These are phyloP conservation scores for Podospora tetraspora DNA, from an alignment of 495 filamentous ascomycete genomes.

Conservation along the genomic window DNA sequence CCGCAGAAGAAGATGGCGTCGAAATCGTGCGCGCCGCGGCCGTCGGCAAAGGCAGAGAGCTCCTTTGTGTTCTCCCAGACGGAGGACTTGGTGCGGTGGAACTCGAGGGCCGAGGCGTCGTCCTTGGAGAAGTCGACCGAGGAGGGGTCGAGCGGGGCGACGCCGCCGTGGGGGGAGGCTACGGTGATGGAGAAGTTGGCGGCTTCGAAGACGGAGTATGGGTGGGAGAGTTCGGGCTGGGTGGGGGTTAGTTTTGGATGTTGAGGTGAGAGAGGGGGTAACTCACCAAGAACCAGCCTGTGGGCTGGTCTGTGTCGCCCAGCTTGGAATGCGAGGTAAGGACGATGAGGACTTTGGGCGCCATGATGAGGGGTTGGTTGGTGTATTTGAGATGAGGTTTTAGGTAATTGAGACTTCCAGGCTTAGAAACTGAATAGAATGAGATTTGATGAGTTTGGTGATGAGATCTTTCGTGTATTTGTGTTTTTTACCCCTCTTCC, in stretches of 20 bases:
- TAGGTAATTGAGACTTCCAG: not conserved
- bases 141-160: constrained; percentile 58
- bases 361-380: constrained; percentile 25
- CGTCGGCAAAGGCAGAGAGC: constrained; percentile 45
- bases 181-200: constrained; percentile 52
- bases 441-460: not conserved
- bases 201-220: constrained; percentile 51
- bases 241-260: not conserved
- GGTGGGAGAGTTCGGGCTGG: constrained; percentile 68
- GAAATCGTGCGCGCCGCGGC: constrained; percentile 48
- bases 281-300: constrained; percentile 62
- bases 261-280: not conserved
- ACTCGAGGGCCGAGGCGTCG: constrained; percentile 48
- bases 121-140: constrained; percentile 57
- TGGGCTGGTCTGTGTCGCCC: constrained; percentile 47
- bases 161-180: constrained; percentile 64
- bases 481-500: not conserved
- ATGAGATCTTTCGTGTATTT: not conserved
- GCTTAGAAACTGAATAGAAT: not conserved
- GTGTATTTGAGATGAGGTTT: not conserved
- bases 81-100: constrained; percentile 46
- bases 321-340: constrained; percentile 58
- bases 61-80: constrained; percentile 61
- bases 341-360: constrained; percentile 61
- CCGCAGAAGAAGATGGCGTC: constrained; percentile 70